These are phyloP conservation scores for Fistulifera solaris DNA, from an alignment of 108 stramenopile species.

Conservation along the genomic window DNA sequence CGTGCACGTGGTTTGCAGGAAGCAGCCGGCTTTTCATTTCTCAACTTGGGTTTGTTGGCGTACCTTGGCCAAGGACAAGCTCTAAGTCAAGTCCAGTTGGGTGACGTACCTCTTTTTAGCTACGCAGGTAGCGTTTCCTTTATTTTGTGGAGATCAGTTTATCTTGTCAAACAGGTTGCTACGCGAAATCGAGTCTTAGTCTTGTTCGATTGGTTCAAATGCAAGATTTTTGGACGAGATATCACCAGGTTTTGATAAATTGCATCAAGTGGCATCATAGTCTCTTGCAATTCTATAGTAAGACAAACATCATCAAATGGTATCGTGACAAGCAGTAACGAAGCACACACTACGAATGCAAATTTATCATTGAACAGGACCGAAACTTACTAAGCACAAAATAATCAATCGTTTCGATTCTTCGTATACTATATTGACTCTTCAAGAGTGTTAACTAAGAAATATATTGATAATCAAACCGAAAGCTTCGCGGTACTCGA, in stretches of 20 bases:
- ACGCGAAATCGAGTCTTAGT: slow-evolving; percentile 52
- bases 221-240: slow-evolving; percentile 49
- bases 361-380: too few species aligned
- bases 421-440: too few species aligned
- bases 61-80: slow-evolving; percentile 73
- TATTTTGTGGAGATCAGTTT: slow-evolving; percentile 57
- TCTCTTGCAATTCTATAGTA: too few species aligned
- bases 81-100: slow-evolving; percentile 59
- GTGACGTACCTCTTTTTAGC: slow-evolving; percentile 37
- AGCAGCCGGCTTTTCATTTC: slow-evolving; percentile 49
- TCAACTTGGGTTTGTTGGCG: slow-evolving; percentile 65
- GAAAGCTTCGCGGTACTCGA: too few species aligned
- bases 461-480: too few species aligned
- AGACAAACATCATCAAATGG: too few species aligned
- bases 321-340: too few species aligned
- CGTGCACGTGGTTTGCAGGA: slow-evolving; percentile 36
- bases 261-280: too few species aligned
- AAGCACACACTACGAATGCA: too few species aligned
- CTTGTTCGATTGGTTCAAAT: slow-evolving; percentile 66
- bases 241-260: slow-evolving; percentile 42
- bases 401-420: too few species aligned
- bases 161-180: slow-evolving; percentile 68
- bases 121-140: slow-evolving; percentile 40
- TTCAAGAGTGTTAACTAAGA: too few species aligned
- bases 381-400: too few species aligned